Percentiles rank a stretch among this genome's conserved stretches.
These are phyloP conservation scores for Oryza punctata DNA, from an alignment of 176 grass and related monocot species.

Conservation along the genomic window DNA sequence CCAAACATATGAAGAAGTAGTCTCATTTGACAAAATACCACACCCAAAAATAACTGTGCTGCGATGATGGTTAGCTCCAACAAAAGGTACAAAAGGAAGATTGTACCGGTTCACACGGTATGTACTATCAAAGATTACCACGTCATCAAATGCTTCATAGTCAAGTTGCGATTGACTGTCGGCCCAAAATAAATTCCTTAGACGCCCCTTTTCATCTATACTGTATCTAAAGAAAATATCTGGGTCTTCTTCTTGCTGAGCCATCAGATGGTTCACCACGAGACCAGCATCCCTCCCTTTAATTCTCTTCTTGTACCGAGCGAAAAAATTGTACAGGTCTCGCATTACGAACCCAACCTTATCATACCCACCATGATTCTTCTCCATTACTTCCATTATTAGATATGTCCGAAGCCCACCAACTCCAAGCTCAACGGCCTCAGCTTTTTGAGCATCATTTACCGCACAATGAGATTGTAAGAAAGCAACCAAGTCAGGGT, in stretches of 20 bases:
- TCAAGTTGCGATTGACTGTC: background rate
- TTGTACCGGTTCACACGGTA: background rate
- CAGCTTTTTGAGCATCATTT: background rate
- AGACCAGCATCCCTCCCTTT: background rate
- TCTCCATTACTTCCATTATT: background rate
- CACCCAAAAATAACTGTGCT: background rate
- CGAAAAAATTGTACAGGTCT: background rate
- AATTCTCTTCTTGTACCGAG: background rate
- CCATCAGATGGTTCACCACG: background rate
- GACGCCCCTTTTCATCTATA: background rate
- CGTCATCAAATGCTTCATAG: background rate
- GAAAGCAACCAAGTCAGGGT: background rate
- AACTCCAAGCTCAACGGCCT: background rate
- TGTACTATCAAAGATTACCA: background rate
- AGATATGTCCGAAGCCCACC: background rate
- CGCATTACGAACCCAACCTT: background rate
- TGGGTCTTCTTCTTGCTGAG: background rate
- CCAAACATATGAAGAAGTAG: background rate
- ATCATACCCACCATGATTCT: background rate
- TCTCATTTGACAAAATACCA: background rate
- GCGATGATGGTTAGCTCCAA: background rate
- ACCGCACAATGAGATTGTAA: background rate
- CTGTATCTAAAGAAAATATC: background rate
- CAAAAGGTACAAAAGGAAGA: background rate
- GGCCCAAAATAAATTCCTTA: background rate